phyloP scores from a whole-genome alignment of 2,329 filamentous ascomycete genomes.

The Xylariaceae sp. region DNA sequence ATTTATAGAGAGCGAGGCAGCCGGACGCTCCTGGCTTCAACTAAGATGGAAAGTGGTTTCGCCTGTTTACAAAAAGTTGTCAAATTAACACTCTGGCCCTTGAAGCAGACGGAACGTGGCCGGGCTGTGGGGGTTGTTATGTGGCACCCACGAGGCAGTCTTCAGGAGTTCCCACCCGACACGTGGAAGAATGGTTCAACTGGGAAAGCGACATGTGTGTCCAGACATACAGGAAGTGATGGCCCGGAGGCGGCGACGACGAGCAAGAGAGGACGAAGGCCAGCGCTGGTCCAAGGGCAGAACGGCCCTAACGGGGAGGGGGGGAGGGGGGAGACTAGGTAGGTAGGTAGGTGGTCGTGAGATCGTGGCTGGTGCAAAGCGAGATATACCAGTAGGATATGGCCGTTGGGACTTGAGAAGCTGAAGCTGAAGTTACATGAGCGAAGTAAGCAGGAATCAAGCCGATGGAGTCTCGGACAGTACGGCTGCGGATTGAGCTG shows the following conservation, averaged over 20 bases:
- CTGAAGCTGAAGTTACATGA: background rate
- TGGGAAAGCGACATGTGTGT: slow-evolving; percentile 11
- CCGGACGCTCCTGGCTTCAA: slow-evolving; percentile 1
- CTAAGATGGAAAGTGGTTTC: slow-evolving; percentile 16
- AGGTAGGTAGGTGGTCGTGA: background rate
- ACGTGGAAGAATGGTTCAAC: slow-evolving; percentile 8
- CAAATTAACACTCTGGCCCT: slow-evolving; percentile 23
- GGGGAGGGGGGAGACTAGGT: background rate
- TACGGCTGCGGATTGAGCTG: background rate
- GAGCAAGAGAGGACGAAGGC: slow-evolving; percentile 7
- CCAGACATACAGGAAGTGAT: slow-evolving; percentile 19
- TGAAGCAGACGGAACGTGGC: slow-evolving; percentile 12
- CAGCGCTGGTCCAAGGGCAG: background rate
- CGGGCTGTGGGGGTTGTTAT: slow-evolving; percentile 4
- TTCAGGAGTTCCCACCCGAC: slow-evolving; percentile 16
- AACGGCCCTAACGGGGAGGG: background rate
- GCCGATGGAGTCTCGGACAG: background rate
- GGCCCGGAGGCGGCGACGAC: slow-evolving; percentile 5
- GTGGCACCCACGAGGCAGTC: slow-evolving; percentile 10
- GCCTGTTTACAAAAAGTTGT: slow-evolving; percentile 19
- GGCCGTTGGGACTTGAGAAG: background rate
- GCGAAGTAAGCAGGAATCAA: background rate
- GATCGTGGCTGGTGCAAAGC: background rate
- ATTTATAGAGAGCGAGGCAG: slow-evolving; percentile 1
- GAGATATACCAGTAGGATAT: slow-evolving; percentile 2